These are phyloP conservation scores for Orbilia ellipsospora DNA, from an alignment of 2,329 filamentous ascomycete genomes.

Conservation along the genomic window DNA sequence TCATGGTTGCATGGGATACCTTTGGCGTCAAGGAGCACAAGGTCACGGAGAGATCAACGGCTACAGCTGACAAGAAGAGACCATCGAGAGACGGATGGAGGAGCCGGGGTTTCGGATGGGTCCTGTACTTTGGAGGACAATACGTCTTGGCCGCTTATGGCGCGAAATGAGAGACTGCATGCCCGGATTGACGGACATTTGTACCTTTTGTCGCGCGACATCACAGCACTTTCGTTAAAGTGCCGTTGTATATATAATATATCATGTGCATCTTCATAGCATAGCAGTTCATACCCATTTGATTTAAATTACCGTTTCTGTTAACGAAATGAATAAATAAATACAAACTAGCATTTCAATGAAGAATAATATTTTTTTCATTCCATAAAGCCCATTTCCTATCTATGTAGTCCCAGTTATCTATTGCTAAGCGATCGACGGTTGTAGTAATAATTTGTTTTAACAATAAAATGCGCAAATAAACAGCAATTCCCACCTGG, in stretches of 20 bases:
- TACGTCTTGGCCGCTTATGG: constrained; percentile 44
- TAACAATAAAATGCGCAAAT: too few species aligned
- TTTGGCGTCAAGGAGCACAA: constrained; percentile 41
- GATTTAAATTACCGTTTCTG: not conserved
- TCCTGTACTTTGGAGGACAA: constrained; percentile 50
- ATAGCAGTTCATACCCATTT: constrained; percentile 23
- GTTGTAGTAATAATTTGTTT: not conserved
- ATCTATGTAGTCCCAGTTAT: not conserved
- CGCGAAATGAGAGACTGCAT: constrained; percentile 8
- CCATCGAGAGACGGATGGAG: constrained; percentile 40
- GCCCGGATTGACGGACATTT: too few species aligned
- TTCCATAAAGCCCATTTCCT: not conserved
- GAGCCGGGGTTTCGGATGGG: constrained; percentile 47
- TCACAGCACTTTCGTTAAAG: too few species aligned
- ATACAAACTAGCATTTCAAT: too few species aligned
- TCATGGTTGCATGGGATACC: constrained; percentile 53
- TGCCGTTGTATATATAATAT: constrained; percentile 17
- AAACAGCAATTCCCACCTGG: too few species aligned
- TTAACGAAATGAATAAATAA: too few species aligned
- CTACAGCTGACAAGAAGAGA: not conserved
- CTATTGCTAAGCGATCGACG: not conserved
- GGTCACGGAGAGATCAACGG: not conserved
- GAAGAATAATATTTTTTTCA: not conserved
- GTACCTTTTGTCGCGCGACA: too few species aligned
- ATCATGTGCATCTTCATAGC: constrained; percentile 2